A percentile compares a stretch with the other conserved stretches of the same genome.
phyloP scores from a whole-genome alignment of 768 basidiomycete species.

The Lactifluus echinatus region DNA sequence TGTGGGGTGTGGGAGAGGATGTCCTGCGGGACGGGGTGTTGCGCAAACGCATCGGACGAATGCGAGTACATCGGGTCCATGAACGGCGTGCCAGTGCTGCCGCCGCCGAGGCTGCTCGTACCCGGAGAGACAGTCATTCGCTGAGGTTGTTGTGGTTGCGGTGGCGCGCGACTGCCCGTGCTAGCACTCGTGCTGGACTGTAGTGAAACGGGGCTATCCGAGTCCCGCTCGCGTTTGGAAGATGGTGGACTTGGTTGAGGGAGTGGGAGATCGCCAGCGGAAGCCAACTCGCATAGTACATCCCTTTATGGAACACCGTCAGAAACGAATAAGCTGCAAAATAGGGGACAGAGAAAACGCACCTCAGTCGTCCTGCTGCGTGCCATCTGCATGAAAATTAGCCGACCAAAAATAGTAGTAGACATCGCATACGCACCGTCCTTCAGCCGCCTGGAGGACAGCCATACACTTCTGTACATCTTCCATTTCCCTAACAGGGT shows the following conservation, averaged over 20 bases:
- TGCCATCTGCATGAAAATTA: conserved; percentile 33
- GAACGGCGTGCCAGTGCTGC: conserved; percentile 7
- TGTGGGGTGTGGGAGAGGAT: not conserved
- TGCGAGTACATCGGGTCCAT: conserved; percentile 6
- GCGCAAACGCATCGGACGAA: not conserved
- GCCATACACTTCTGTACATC: conserved; percentile 22
- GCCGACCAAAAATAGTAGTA: not conserved
- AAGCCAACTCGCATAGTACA: conserved; percentile 62
- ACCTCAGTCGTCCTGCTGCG: conserved; percentile 42
- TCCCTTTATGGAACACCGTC: conserved; percentile 38
- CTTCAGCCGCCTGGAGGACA: conserved; percentile 17
- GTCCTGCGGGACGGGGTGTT: not conserved
- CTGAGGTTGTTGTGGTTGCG: not conserved
- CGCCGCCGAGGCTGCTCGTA: conserved; percentile 9
- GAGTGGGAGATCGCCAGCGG: conserved; percentile 60
- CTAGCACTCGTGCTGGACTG: conserved; percentile 1
- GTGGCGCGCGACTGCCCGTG: not conserved
- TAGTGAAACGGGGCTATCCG: conserved; percentile 36
- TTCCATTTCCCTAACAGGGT: conserved; percentile 19
- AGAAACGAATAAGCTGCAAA: not conserved
- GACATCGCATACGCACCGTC: conserved; percentile 1
- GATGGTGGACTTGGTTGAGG: conserved; percentile 45
- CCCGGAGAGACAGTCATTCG: conserved; percentile 6
- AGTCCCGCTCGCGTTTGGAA: conserved; percentile 55
- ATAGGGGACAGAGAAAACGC: conserved; percentile 14